These are phyloP conservation scores for Neonectria hederae DNA, from an alignment of 2,329 filamentous ascomycete species.

Conservation along the genomic window DNA sequence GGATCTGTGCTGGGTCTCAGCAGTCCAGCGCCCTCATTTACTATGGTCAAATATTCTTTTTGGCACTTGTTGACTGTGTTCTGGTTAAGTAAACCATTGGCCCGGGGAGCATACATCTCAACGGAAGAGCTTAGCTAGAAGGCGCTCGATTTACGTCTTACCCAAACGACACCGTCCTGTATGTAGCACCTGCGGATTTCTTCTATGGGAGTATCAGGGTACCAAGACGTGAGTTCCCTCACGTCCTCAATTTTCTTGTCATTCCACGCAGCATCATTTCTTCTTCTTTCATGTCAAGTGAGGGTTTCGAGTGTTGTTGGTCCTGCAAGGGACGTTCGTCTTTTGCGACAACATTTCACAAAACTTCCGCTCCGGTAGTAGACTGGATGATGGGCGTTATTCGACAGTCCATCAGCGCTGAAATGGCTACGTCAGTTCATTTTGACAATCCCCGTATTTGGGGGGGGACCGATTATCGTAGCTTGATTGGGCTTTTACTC, in stretches of 20 bases:
- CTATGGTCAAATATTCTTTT: constrained; percentile 60
- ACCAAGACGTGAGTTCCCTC: constrained; percentile 44
- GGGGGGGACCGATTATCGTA: too few relatives aligned
- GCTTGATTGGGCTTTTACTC: too few relatives aligned
- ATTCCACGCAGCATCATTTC: background rate
- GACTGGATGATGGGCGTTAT: background rate
- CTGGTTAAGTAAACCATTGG: constrained; percentile 63
- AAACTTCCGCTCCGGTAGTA: background rate
- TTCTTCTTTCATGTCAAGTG: too few relatives aligned
- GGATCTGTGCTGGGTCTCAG: constrained; percentile 61
- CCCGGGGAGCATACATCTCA: constrained; percentile 59
- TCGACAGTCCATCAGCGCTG: background rate
- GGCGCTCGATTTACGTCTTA: background rate
- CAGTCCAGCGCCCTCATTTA: constrained; percentile 61
- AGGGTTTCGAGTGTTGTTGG: too few relatives aligned
- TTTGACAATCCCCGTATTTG: too few relatives aligned
- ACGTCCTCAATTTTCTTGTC: constrained; percentile 1
- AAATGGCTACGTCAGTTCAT: too few relatives aligned
- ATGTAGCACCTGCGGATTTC: constrained; percentile 51
- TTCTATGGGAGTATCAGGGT: constrained; percentile 54
- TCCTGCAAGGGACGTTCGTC: too few relatives aligned
- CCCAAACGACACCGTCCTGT: constrained; percentile 49
- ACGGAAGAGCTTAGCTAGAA: background rate
- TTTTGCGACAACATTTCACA: background rate
- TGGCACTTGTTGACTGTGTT: constrained; percentile 61